Percentiles rank a stretch among this genome's conserved stretches.
Evolutionary conservation across 2,329 filamentous ascomycete genomes (phyloP).

Genomic region (Monilinia vaccinii-corymbosi): DNA sequence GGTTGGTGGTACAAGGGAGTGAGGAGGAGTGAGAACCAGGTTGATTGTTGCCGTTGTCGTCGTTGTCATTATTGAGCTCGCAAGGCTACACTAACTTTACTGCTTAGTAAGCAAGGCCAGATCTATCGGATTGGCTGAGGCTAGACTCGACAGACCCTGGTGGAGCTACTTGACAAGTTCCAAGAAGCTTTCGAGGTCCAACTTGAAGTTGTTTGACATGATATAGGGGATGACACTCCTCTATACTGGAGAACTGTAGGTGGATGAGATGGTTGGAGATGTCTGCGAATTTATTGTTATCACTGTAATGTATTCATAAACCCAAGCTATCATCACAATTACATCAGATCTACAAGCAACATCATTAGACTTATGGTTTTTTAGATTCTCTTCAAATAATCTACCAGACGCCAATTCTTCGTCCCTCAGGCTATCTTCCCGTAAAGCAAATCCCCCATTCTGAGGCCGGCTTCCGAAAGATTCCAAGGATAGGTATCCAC

Average conservation of each 20-base stretch:
- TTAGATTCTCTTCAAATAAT: constrained; percentile 3
- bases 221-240: background rate
- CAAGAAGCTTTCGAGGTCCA: background rate
- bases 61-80: background rate
- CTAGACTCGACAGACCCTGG: background rate
- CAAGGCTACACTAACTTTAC: constrained; percentile 5
- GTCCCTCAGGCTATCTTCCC: background rate
- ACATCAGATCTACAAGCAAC: background rate
- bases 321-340: background rate
- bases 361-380: background rate
- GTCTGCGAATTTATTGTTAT: no score
- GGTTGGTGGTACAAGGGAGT: background rate
- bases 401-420: constrained; percentile 11
- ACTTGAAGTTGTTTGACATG: background rate
- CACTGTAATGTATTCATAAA: background rate
- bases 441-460: constrained; percentile 6
- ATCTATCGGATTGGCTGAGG: background rate
- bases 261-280: no score
- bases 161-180: background rate
- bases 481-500: background rate
- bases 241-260: no score
- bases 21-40: background rate
- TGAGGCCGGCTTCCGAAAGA: background rate
- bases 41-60: no score
- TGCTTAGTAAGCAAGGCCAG: constrained; percentile 2